Conservation (phyloP, 2,329 filamentous ascomycete species). For the Colletotrichum trifolii region DNA sequence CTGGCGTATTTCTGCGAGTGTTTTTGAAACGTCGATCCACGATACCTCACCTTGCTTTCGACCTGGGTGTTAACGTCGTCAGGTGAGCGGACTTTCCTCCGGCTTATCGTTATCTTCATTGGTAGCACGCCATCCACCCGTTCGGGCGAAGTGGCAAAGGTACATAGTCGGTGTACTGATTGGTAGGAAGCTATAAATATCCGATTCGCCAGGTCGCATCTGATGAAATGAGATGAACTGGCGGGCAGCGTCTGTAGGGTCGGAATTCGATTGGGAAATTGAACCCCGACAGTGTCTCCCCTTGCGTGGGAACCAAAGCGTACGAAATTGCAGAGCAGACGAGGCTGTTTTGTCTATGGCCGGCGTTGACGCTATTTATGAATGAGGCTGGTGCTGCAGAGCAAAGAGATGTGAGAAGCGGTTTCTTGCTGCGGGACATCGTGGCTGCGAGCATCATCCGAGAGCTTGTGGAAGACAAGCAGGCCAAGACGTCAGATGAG, state of each 20-base stretch:
- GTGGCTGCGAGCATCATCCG: neutral
- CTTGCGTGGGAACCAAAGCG: too few species aligned
- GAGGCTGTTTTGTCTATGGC: too few species aligned
- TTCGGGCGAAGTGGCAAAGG: neutral
- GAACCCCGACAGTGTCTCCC: too few species aligned
- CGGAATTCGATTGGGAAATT: neutral
- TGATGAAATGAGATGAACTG: conserved; percentile 18
- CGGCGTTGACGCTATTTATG: too few species aligned
- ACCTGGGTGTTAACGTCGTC: too few species aligned
- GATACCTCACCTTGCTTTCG: neutral
- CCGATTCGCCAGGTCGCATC: conserved; percentile 1
- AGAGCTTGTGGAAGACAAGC: neutral
- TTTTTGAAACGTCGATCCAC: neutral
- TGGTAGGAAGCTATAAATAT: neutral
- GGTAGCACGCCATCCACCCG: neutral
- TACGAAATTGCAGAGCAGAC: too few species aligned
- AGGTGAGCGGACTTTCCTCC: too few species aligned
- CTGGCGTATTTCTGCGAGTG: neutral
- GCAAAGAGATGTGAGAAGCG: neutral
- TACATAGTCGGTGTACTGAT: neutral
- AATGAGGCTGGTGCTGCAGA: too few species aligned
- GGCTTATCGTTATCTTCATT: neutral
- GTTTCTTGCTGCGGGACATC: too few species aligned
- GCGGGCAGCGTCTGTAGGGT: neutral
- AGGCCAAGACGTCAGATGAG: conserved; percentile 21